A percentile compares a stretch with the other conserved stretches of the same genome.
Evolutionary conservation across 176 grass and related monocot genomes (phyloP).

Genomic region (Hordeum marinum): DNA sequence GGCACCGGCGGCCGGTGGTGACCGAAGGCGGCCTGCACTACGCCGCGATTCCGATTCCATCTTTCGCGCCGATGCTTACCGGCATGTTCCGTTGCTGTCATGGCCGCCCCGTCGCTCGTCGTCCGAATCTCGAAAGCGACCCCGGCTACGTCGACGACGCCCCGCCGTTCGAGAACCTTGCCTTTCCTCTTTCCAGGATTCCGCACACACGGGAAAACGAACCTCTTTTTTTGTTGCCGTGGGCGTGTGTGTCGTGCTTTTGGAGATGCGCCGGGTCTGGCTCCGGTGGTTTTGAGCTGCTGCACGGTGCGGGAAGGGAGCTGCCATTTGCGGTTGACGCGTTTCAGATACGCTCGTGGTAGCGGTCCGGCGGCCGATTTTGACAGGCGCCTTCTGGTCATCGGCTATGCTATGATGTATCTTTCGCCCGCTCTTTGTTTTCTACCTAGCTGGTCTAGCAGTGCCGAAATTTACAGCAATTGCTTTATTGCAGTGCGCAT

Average conservation of each 20-base stretch:
- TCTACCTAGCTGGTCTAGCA: too few relatives aligned
- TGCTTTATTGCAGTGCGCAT: not conserved
- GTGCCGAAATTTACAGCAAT: not conserved
- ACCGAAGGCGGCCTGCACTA: not conserved
- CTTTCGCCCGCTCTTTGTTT: too few relatives aligned
- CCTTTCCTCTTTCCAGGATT: not conserved
- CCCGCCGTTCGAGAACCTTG: not conserved
- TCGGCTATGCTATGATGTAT: too few relatives aligned
- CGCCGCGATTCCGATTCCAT: not conserved
- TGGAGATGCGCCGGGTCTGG: not conserved
- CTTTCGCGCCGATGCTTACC: not conserved
- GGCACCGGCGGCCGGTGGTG: too few relatives aligned
- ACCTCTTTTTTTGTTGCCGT: not conserved
- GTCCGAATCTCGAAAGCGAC: not conserved
- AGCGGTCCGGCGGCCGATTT: not conserved
- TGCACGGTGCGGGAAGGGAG: too few relatives aligned
- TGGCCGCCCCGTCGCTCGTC: not conserved
- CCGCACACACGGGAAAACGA: not conserved
- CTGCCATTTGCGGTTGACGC: not conserved
- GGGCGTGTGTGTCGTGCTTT: not conserved
- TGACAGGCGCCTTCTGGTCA: not conserved
- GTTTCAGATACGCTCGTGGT: not conserved
- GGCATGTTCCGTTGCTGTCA: not conserved
- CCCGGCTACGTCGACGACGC: not conserved
- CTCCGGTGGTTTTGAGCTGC: not conserved